Base-by-base conservation (phyloP, 352 stramenopile genomes). In the Pythium inflatum region DNA sequence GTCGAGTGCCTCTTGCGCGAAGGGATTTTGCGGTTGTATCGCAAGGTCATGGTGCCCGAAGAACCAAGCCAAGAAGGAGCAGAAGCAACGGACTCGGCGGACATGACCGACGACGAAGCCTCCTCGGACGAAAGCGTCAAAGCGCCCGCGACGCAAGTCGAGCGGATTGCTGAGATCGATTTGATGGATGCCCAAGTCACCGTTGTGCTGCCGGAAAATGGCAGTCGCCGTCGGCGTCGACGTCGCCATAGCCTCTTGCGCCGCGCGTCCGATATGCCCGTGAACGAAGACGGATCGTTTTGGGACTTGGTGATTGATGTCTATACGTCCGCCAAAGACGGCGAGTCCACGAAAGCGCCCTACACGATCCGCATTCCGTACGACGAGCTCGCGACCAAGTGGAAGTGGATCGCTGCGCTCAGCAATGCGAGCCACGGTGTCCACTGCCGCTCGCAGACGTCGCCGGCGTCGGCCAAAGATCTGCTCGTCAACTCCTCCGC, bases 361-460 rank as follows among this genome's bases (percentile, higher is more conserved):
- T 63, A 63, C 9, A 66, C 64, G 24, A 72, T 92, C 55, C 82
- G 79, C 9, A 87, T 91, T 36, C 75, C 77, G 6, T 73, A 84
- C 25, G 73, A 81, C 24, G 77, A 88, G 28, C 64, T 91, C 56
- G 67, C 78, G 36, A 68, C 62, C 20, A 76, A 91, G 48, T 93
- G 85, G 85, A 78, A 75, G 66, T 93, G 85, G 85, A 72, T 92
- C 36, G 78, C 78, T 5, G 81, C 81, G 2, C 41, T 92, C 27
- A 88, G 81, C 59, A 92, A 92, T 67, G 75, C 69, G 25, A 73
- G 65, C 28, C 82, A 80, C 25, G 84, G 82, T 48, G 50, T 88
- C 16, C 63, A 68, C 20, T 89, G 81, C 45, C 34, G 50, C 66
- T 54, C 31, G 38, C 73, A 75, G 25, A 30, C 45, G 0, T 20